Percentiles rank a stretch among this genome's conserved stretches.
phyloP scores from a whole-genome alignment of 208 protist genomes.

The Leishmania aethiopica region DNA sequence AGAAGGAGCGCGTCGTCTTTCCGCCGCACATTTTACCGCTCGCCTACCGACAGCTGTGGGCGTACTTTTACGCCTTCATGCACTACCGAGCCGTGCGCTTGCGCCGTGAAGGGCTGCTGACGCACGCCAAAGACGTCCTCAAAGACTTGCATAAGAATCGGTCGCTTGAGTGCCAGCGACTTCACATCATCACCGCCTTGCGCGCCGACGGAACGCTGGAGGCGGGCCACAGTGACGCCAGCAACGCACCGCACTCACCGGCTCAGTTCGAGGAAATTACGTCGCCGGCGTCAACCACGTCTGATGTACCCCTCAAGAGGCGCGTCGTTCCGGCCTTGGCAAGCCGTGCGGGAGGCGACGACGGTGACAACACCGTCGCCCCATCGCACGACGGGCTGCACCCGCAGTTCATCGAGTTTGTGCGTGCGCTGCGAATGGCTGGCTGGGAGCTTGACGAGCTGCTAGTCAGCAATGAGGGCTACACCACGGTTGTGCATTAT shows the following conservation, averaged over 20 bases:
- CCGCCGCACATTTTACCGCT: slow-evolving; percentile 25
- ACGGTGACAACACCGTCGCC: neutral
- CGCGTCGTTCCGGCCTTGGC: neutral
- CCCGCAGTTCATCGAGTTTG: slow-evolving; percentile 41
- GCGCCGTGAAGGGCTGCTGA: neutral
- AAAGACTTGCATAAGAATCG: neutral
- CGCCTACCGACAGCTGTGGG: slow-evolving; percentile 49
- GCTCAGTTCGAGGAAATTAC: slow-evolving; percentile 10
- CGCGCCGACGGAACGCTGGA: slow-evolving; percentile 38
- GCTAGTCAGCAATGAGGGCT: slow-evolving; percentile 43
- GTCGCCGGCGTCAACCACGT: slow-evolving; percentile 12
- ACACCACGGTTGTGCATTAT: slow-evolving; percentile 45
- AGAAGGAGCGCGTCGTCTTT: slow-evolving; percentile 18
- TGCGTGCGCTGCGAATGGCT: slow-evolving; percentile 23
- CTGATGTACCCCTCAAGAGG: neutral
- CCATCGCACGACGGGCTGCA: slow-evolving; percentile 26
- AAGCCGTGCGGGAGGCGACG: neutral
- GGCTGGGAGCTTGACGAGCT: slow-evolving; percentile 56
- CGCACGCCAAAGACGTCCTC: neutral
- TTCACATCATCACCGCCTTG: slow-evolving; percentile 41
- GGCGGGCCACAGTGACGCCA: neutral
- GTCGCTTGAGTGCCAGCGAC: neutral
- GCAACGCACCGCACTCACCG: neutral
- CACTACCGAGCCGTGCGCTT: slow-evolving; percentile 25
- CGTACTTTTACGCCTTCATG: slow-evolving; percentile 64